Percentiles rank a stretch among this genome's conserved stretches.
These are phyloP conservation scores for Aspergillus affinis DNA, from an alignment of 495 filamentous ascomycete species.

Conservation along the genomic window DNA sequence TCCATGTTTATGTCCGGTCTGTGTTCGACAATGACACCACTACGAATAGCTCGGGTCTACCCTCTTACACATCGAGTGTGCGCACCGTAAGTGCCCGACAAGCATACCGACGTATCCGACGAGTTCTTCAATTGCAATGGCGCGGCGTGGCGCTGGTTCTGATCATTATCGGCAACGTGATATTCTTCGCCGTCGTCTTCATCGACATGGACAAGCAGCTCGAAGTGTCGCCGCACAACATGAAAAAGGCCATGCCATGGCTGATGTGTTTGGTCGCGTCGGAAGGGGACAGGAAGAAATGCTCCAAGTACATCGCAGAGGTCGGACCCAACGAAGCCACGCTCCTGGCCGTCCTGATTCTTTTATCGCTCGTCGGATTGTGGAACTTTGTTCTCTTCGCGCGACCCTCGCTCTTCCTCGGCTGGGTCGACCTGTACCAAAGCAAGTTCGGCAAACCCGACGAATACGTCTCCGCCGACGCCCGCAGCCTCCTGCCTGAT, in stretches of 20 bases:
- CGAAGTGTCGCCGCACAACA: conserved; percentile 51
- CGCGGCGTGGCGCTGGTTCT: conserved; percentile 82
- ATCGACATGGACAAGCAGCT: conserved; percentile 76
- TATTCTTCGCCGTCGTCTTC: conserved; percentile 90
- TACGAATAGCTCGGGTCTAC: conserved; percentile 69
- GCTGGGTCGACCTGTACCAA: conserved; percentile 71
- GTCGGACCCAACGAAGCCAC: conserved; percentile 67
- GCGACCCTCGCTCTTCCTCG: conserved; percentile 76
- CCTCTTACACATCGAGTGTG: conserved; percentile 76
- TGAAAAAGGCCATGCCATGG: conserved; percentile 61
- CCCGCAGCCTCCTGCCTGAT: conserved; percentile 61
- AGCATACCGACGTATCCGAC: conserved; percentile 79
- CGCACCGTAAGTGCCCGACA: conserved; percentile 82
- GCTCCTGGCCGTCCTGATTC: conserved; percentile 74
- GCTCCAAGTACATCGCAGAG: conserved; percentile 53
- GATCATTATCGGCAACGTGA: conserved; percentile 82
- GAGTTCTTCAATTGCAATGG: conserved; percentile 94
- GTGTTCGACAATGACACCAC: conserved; percentile 69
- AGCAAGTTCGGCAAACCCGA: conserved; percentile 40
- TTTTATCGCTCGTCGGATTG: conserved; percentile 81
- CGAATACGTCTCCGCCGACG: conserved; percentile 90
- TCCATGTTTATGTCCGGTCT: conserved; percentile 85
- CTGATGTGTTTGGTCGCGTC: conserved; percentile 63
- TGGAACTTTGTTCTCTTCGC: conserved; percentile 81
- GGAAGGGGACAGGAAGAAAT: conserved; percentile 63